phyloP scores from a whole-genome alignment of 2,329 filamentous ascomycete species.

The Microdochium paspali region DNA sequence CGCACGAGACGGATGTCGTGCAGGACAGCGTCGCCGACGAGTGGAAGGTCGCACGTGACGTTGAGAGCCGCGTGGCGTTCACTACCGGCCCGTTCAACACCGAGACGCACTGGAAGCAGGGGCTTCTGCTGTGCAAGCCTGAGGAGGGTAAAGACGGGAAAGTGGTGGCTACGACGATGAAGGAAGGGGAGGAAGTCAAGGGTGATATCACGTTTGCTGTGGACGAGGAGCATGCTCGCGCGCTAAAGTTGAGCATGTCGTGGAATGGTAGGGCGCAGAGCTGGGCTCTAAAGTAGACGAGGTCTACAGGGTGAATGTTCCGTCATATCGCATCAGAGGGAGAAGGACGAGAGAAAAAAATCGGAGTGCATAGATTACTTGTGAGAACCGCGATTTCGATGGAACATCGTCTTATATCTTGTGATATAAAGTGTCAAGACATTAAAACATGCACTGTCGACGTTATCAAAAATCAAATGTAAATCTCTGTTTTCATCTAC shows the following conservation, averaged over 20 bases:
- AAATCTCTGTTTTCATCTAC: too few relatives aligned
- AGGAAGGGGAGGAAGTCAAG: conserved; percentile 46
- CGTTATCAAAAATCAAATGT: too few relatives aligned
- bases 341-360: neutral
- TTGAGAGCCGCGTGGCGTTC: conserved; percentile 59
- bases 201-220: conserved; percentile 65
- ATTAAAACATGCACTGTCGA: too few relatives aligned
- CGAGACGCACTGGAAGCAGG: conserved; percentile 87
- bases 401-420: too few relatives aligned
- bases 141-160: conserved; percentile 13
- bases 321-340: neutral
- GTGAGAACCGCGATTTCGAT: too few relatives aligned
- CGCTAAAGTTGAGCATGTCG: conserved; percentile 52
- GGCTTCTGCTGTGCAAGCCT: conserved; percentile 58
- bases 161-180: conserved; percentile 30
- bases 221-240: conserved; percentile 59
- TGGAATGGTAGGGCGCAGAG: conserved; percentile 47
- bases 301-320: too few relatives aligned
- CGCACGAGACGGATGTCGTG: conserved; percentile 35
- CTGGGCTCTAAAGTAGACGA: conserved; percentile 21
- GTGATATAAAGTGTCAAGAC: too few relatives aligned
- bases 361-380: neutral
- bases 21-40: conserved; percentile 45
- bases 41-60: conserved; percentile 33
- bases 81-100: conserved; percentile 72